Evolutionary conservation across 129 eudicot genomes (phyloP).

Genomic region (Lactuca saligna): DNA sequence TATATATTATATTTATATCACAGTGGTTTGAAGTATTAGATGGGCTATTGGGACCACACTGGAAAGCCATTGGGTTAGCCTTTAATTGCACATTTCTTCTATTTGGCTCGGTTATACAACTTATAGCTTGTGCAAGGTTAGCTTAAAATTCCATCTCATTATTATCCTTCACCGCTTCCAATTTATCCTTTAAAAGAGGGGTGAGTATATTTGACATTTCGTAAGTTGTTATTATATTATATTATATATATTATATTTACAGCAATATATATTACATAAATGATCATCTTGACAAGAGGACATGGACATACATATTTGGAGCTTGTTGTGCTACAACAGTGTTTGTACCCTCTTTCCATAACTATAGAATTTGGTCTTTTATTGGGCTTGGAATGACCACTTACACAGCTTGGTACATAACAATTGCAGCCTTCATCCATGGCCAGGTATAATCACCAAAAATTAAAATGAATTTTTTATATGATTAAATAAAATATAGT

Average conservation of each 20-base stretch:
- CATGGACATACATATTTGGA: conserved; percentile 79
- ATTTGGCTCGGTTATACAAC: conserved; percentile 80
- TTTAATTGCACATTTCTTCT: conserved; percentile 73
- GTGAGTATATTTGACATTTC: neutral
- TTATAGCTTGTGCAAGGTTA: conserved; percentile 89
- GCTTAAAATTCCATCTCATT: neutral
- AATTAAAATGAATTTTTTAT: no score
- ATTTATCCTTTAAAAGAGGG: neutral
- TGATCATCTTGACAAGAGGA: conserved; percentile 66
- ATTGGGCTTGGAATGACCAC: conserved; percentile 85
- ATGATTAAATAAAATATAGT: no score
- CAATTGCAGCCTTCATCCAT: conserved; percentile 61
- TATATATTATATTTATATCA: no score
- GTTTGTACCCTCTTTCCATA: conserved; percentile 65
- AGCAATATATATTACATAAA: conserved; percentile 81
- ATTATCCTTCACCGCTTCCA: neutral
- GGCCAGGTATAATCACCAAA: conserved; percentile 47
- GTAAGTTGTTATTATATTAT: conserved; percentile 3
- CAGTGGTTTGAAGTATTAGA: conserved; percentile 89
- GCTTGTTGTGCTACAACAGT: conserved; percentile 84
- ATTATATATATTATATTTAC: no score
- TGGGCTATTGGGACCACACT: conserved; percentile 64
- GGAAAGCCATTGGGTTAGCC: conserved; percentile 72
- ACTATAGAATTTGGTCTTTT: conserved; percentile 75
- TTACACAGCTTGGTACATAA: conserved; percentile 72